phyloP scores from a whole-genome alignment of 495 filamentous ascomycete species.

The Ramalina peruviana region DNA sequence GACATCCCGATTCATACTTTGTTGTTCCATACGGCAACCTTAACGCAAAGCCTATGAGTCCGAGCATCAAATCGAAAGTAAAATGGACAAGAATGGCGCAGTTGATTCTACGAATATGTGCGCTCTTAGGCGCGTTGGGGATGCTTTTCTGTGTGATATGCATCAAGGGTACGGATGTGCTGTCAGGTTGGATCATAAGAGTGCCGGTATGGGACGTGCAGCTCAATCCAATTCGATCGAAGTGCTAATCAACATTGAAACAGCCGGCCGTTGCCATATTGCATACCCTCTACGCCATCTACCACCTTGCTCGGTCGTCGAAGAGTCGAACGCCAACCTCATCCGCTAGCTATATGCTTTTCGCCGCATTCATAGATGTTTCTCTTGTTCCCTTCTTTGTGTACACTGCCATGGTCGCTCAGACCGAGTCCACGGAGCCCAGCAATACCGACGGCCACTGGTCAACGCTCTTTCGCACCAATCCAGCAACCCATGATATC shows the following conservation, averaged over 20 bases:
- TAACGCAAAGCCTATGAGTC: conserved; percentile 51
- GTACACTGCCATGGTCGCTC: conserved; percentile 48
- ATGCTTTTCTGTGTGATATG: conserved; percentile 60
- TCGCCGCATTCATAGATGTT: conserved; percentile 57
- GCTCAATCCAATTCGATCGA: neutral
- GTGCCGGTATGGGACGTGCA: conserved; percentile 45
- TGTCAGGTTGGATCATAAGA: conserved; percentile 60
- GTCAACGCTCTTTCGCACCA: conserved; percentile 43
- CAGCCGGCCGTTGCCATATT: conserved; percentile 59
- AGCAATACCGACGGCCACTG: conserved; percentile 37
- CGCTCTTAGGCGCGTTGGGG: conserved; percentile 54
- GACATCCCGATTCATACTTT: conserved; percentile 54
- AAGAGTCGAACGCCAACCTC: conserved; percentile 57
- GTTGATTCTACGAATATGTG: conserved; percentile 46
- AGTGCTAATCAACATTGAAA: conserved; percentile 1
- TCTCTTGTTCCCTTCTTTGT: conserved; percentile 64
- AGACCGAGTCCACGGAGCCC: conserved; percentile 33
- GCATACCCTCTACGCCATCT: conserved; percentile 60
- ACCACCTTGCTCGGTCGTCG: conserved; percentile 55
- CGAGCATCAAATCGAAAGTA: conserved; percentile 52
- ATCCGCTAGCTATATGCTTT: conserved; percentile 73
- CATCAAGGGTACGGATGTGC: conserved; percentile 45
- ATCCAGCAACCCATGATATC: conserved; percentile 36
- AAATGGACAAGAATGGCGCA: conserved; percentile 50
- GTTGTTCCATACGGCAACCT: conserved; percentile 33